These are phyloP conservation scores for Alternaria brassicicola DNA, from an alignment of 2,329 filamentous ascomycete genomes.

Conservation along the genomic window DNA sequence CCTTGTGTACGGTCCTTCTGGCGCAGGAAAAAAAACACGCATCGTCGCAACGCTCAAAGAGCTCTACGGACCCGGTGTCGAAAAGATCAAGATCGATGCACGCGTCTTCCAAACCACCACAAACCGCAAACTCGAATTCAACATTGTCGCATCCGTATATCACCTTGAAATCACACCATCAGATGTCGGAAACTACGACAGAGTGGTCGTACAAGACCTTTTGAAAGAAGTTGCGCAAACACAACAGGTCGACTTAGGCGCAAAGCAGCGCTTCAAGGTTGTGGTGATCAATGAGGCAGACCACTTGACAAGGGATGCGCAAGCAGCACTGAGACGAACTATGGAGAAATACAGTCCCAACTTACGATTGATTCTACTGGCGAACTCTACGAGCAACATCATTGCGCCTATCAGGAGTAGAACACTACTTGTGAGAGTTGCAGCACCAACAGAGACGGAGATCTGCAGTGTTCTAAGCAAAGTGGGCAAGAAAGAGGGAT, in stretches of 20 bases:
- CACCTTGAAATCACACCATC: slow-evolving; percentile 98
- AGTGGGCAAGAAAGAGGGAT: slow-evolving; percentile 80
- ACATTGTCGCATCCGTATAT: slow-evolving; percentile 95
- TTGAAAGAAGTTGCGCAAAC: slow-evolving; percentile 98
- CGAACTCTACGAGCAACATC: slow-evolving; percentile 97
- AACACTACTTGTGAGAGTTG: slow-evolving; percentile 88
- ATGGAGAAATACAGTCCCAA: slow-evolving; percentile 99
- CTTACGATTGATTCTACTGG: slow-evolving; percentile 84
- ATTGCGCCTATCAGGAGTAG: slow-evolving; percentile 96
- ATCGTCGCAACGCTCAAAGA: slow-evolving; percentile 96
- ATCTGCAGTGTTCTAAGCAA: slow-evolving; percentile 76
- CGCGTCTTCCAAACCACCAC: slow-evolving; percentile 94
- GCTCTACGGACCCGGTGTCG: slow-evolving; percentile 93
- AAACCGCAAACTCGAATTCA: slow-evolving; percentile 99
- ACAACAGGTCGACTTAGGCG: slow-evolving; percentile 93
- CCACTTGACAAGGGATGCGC: slow-evolving; percentile 89
- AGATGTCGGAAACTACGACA: slow-evolving; percentile 94
- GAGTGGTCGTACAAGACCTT: slow-evolving; percentile 93
- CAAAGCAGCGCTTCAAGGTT: slow-evolving; percentile 94
- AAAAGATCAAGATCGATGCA: slow-evolving; percentile 99
- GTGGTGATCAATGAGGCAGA: slow-evolving; percentile 99
- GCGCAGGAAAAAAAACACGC: slow-evolving; percentile 96
- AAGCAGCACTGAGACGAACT: slow-evolving; percentile 89
- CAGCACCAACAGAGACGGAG: slow-evolving; percentile 83
- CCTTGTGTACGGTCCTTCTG: slow-evolving; percentile 94